Base-by-base conservation (phyloP, 371 early-diverging fungal species). In the Zopfochytrium polystomum region DNA sequence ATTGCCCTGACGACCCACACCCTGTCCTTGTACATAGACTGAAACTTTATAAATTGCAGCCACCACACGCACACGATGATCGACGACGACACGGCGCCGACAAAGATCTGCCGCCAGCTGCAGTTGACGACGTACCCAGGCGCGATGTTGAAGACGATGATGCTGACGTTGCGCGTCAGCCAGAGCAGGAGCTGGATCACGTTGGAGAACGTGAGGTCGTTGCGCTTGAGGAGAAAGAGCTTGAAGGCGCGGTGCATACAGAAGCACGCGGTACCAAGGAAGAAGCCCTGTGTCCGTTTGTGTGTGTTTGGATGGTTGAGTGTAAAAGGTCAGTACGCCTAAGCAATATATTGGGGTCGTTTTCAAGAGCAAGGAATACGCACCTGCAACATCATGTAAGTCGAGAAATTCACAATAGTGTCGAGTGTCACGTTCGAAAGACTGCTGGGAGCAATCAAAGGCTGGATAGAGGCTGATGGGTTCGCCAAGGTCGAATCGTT, bases 31-130 rank as follows among this genome's bases (percentile, higher is more conserved):
- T 65, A 65, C 65, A 65, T 65, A 33, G 59, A 43, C 34, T 58
- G 48, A 23, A 65, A 65, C 55, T 65, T 65, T 58, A 65, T 65
- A 31, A 33, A 65, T 43, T 65, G 65, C 26, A 66, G 43, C 61
- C 66, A 66, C 66, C 66, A 66, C 1, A 49, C 50, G 29, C 57
- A 56, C 1, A 66, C 46, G 30, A 66, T 48, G 18, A 60, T 57
- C 13, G 33, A 18, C 11, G 30, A 38, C 9, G 57, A 60, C n/a
- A 59, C 56, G 35, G 56, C 54, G 13, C 60, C 66, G 3, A 52
- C 61, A 15, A 52, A 60, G 35, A 49, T 55, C 33, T 66, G 60
- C 18, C 66, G 53, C 61, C 66, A 60, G 15, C 32, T 22, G 46
- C 66, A 66, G 29, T 59, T 55, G 13, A 66, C 58, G 29, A 11